Conservation (phyloP, 208 protist genomes). For the Spongospora subterranea region DNA sequence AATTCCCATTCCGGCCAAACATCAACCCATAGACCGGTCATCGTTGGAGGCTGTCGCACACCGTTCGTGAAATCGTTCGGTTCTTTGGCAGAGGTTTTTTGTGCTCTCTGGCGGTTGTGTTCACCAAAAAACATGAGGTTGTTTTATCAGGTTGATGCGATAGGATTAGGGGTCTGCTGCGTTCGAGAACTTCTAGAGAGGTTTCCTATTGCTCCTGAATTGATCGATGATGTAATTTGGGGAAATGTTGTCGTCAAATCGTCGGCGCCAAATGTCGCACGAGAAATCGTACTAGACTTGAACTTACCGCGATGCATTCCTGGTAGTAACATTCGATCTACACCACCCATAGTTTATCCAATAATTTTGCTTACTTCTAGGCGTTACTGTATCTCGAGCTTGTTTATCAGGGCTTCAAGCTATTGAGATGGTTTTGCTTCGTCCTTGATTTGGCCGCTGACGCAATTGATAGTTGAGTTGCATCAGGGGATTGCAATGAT, state of each 20-base stretch:
- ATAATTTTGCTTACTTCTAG: slow-evolving; percentile 73
- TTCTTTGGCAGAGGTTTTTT: slow-evolving; percentile 6
- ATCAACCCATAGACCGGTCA: neutral
- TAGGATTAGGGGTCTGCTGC: slow-evolving; percentile 74
- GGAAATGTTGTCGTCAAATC: slow-evolving; percentile 85
- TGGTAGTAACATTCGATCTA: neutral
- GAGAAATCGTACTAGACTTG: slow-evolving; percentile 83
- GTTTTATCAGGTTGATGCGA: slow-evolving; percentile 77
- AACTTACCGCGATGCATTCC: slow-evolving; percentile 74
- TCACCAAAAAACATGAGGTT: too few species aligned
- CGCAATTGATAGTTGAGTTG: neutral
- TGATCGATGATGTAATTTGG: slow-evolving; percentile 84
- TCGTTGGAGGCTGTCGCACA: slow-evolving; percentile 37
- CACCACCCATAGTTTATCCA: neutral
- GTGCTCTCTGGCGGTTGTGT: slow-evolving; percentile 76
- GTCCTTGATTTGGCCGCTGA: neutral
- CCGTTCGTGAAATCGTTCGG: slow-evolving; percentile 61
- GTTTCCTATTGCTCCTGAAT: slow-evolving; percentile 77
- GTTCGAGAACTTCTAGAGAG: slow-evolving; percentile 81
- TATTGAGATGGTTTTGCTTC: slow-evolving; percentile 73
- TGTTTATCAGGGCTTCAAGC: slow-evolving; percentile 82
- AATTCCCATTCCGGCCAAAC: neutral
- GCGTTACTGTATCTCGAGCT: slow-evolving; percentile 80
- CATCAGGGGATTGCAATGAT: slow-evolving; percentile 75
- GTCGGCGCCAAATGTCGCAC: slow-evolving; percentile 79